These are phyloP conservation scores for Ogataea minuta DNA, from an alignment of 805 yeast genomes.

Conservation along the genomic window DNA sequence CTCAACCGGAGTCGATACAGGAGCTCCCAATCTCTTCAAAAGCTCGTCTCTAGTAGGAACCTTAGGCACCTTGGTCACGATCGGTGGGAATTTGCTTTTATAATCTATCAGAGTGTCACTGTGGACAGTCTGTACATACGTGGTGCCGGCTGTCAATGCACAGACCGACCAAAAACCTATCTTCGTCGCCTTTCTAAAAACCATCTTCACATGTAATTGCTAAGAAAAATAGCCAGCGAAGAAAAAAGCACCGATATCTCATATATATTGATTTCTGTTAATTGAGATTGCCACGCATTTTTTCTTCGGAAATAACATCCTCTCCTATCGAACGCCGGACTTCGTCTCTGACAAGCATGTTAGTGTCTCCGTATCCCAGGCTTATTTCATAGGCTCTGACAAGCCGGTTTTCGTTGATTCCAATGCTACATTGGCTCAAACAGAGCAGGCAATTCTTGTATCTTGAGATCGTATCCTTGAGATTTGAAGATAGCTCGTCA, in stretches of 20 bases:
- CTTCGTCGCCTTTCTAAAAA: constrained; percentile 2
- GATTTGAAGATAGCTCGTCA: constrained; percentile 60
- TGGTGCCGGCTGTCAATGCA: constrained; percentile 12
- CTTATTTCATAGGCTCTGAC: constrained; percentile 87
- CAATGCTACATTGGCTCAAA: constrained; percentile 78
- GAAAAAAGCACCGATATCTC: neutral
- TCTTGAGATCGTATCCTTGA: constrained; percentile 74
- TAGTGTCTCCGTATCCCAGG: constrained; percentile 67
- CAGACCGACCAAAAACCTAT: constrained; percentile 14
- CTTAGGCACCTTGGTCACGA: constrained; percentile 41
- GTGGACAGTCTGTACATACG: constrained; percentile 9
- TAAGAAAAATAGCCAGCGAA: neutral
- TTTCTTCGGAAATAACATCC: constrained; percentile 68
- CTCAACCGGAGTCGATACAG: constrained; percentile 12
- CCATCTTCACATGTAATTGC: constrained; percentile 7
- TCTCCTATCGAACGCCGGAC: constrained; percentile 70
- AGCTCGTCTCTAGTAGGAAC: constrained; percentile 60
- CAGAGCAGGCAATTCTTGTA: constrained; percentile 84
- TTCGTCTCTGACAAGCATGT: constrained; percentile 69
- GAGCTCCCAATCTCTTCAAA: constrained; percentile 42
- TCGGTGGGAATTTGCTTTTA: constrained; percentile 35
- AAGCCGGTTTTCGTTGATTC: constrained; percentile 79
- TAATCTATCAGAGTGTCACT: constrained; percentile 14
- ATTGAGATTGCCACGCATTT: constrained; percentile 60
- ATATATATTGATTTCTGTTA: neutral